Conservation (phyloP, 495 filamentous ascomycete genomes). For the Xylaria venustula region DNA sequence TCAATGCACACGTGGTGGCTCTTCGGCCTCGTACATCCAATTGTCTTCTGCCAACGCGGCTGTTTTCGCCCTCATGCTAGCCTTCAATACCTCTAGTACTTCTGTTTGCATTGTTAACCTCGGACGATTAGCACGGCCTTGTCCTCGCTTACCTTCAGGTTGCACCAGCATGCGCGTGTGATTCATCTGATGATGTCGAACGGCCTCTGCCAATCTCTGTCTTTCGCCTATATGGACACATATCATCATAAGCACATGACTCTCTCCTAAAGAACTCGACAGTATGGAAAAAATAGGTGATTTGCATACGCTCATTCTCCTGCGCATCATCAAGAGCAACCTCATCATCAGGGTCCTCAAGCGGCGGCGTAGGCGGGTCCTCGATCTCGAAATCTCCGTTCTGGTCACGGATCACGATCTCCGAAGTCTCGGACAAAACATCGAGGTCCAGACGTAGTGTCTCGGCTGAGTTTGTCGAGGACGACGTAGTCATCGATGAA, state of each 20-base stretch:
- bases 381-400: slow-evolving; percentile 74
- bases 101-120: slow-evolving; percentile 44
- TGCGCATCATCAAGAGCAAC: slow-evolving; percentile 41
- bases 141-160: slow-evolving; percentile 57
- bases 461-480: slow-evolving; percentile 29
- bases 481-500: slow-evolving; percentile 1
- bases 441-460: slow-evolving; percentile 31
- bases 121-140: background rate
- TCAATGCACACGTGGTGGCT: slow-evolving; percentile 35
- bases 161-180: slow-evolving; percentile 64
- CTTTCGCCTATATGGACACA: slow-evolving; percentile 38
- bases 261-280: too few species aligned
- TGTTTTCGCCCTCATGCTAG: slow-evolving; percentile 70
- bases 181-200: slow-evolving; percentile 58
- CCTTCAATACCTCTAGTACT: slow-evolving; percentile 66
- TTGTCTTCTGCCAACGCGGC: slow-evolving; percentile 76
- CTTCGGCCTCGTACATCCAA: slow-evolving; percentile 87
- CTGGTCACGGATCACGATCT: slow-evolving; percentile 74
- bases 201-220: slow-evolving; percentile 50
- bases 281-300: background rate
- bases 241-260: background rate
- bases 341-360: slow-evolving; percentile 54
- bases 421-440: slow-evolving; percentile 48
- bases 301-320: slow-evolving; percentile 39
- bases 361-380: slow-evolving; percentile 55